phyloP scores from a whole-genome alignment of 257 asterid species.

The Solanum arcanum region DNA sequence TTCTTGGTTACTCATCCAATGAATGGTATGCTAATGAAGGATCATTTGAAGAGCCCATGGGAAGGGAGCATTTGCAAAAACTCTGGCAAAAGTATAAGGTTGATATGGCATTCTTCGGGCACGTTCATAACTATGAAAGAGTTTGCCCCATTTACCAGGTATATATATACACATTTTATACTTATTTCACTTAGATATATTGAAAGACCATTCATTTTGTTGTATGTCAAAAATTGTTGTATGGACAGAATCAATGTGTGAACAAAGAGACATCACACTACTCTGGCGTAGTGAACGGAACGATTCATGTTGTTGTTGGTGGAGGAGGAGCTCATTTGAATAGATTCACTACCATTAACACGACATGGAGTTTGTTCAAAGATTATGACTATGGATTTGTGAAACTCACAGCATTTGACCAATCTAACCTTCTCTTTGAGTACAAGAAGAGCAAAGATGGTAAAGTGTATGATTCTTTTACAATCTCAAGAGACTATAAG shows the following conservation, averaged over 20 bases:
- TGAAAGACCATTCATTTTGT: neutral
- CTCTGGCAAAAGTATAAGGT: too few relatives aligned
- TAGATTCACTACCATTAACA: neutral
- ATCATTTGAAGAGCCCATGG: too few relatives aligned
- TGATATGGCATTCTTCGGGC: too few relatives aligned
- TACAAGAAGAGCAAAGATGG: slow-evolving; percentile 1
- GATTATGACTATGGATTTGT: neutral
- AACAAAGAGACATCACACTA: slow-evolving; percentile 30
- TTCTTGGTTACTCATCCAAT: too few relatives aligned
- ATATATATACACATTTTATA: too few relatives aligned
- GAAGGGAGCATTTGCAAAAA: too few relatives aligned
- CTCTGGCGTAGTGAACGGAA: slow-evolving; percentile 29
- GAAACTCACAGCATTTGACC: neutral
- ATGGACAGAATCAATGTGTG: slow-evolving; percentile 44
- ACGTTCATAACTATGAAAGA: too few relatives aligned
- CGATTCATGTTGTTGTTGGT: slow-evolving; percentile 44
- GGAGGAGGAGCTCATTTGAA: slow-evolving; percentile 38
- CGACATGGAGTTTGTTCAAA: neutral
- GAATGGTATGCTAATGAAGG: too few relatives aligned
- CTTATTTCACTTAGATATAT: neutral
- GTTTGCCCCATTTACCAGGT: too few relatives aligned
- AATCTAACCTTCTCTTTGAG: neutral
- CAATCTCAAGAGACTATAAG: neutral
- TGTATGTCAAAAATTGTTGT: neutral
- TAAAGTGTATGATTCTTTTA: neutral